Conservation (phyloP, 2,329 filamentous ascomycete genomes). For the Aspergillus quadrilineatus region DNA sequence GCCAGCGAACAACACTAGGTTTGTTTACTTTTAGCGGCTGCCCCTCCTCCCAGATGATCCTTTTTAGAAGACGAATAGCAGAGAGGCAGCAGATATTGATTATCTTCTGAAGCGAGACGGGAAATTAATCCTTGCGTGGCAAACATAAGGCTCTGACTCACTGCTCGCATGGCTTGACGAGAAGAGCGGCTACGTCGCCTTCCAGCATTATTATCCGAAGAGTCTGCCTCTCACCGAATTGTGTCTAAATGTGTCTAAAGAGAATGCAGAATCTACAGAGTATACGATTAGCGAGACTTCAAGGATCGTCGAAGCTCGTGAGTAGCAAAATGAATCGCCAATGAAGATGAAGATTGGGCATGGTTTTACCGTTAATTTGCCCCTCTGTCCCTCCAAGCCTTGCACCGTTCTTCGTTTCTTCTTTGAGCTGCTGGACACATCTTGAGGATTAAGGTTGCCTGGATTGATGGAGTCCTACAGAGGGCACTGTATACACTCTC, state of each 20-base stretch:
- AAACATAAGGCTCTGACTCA: slow-evolving; percentile 1
- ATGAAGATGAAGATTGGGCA: slow-evolving; percentile 4
- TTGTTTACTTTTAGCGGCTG: slow-evolving; percentile 11
- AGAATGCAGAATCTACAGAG: background rate
- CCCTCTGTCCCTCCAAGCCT: background rate
- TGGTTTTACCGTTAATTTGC: slow-evolving; percentile 6
- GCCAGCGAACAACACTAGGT: background rate
- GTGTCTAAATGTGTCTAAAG: too few relatives aligned
- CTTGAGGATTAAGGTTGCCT: slow-evolving; percentile 11
- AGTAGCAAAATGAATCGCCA: slow-evolving; percentile 3
- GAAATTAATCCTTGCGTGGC: slow-evolving; percentile 3
- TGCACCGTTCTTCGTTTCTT: slow-evolving; percentile 8
- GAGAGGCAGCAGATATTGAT: too few relatives aligned
- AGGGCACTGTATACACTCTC: background rate
- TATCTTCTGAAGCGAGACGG: background rate
- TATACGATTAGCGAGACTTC: background rate
- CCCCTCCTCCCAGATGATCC: background rate
- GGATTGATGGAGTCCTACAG: background rate
- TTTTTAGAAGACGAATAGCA: too few relatives aligned
- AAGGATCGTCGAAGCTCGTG: background rate
- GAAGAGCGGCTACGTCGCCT: background rate
- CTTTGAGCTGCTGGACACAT: background rate
- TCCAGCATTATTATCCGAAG: slow-evolving; percentile 9
- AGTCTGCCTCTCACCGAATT: background rate
- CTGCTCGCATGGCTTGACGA: background rate